phyloP scores from a whole-genome alignment of 805 yeast genomes.

The Starmerella powellii region DNA sequence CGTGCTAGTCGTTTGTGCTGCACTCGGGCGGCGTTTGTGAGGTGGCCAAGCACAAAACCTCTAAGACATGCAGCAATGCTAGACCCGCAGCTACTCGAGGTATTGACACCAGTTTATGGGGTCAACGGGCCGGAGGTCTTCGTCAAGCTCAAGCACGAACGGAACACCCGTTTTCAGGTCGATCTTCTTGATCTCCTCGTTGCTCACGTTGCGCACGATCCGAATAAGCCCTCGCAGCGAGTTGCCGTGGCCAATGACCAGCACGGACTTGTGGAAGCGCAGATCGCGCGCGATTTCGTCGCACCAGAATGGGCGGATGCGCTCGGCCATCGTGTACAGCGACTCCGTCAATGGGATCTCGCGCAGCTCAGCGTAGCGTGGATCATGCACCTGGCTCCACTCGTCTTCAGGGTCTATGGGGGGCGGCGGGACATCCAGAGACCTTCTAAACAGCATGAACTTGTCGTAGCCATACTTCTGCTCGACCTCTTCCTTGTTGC shows the following conservation, averaged over 20 bases:
- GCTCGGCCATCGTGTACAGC: slow-evolving; percentile 81
- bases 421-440: slow-evolving; percentile 94
- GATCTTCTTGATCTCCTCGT: slow-evolving; percentile 79
- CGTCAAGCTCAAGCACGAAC: slow-evolving; percentile 87
- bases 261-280: slow-evolving; percentile 70
- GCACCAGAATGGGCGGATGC: slow-evolving; percentile 93
- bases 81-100: too few species aligned
- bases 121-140: slow-evolving; percentile 71
- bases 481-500: slow-evolving; percentile 87
- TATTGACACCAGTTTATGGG: slow-evolving; percentile 26
- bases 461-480: slow-evolving; percentile 76
- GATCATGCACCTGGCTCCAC: slow-evolving; percentile 76
- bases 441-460: slow-evolving; percentile 93
- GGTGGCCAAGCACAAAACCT: too few species aligned
- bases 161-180: slow-evolving; percentile 98
- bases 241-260: slow-evolving; percentile 96
- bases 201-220: slow-evolving; percentile 84
- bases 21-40: too few species aligned
- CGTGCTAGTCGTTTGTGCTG: too few species aligned
- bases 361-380: slow-evolving; percentile 71
- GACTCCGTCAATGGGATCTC: slow-evolving; percentile 91
- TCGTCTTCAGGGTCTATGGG: slow-evolving; percentile 61
- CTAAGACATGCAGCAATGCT: too few species aligned
- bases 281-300: slow-evolving; percentile 75
- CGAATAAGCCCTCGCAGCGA: slow-evolving; percentile 91